Percentiles rank a stretch among this genome's conserved stretches.
Conservation (phyloP, 1,284 basidiomycete genomes). For the Ustilago cynodontis region DNA sequence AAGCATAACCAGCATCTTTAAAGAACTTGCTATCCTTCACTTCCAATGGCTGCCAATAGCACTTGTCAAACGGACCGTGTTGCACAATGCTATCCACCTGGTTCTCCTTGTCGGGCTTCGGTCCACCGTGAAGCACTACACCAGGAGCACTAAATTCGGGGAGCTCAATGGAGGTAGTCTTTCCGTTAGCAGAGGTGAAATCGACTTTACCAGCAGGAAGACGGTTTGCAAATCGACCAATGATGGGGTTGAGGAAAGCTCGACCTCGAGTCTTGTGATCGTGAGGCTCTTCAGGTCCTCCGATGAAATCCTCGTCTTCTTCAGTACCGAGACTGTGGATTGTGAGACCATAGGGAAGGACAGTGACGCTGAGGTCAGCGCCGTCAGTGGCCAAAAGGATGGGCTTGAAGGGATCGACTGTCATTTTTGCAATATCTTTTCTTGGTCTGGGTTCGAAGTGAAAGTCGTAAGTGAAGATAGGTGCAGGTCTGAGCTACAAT, state of each 20-base stretch:
- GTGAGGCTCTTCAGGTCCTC: slow-evolving; percentile 57
- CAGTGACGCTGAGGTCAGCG: slow-evolving; percentile 39
- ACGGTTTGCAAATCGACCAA: slow-evolving; percentile 66
- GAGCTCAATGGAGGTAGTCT: slow-evolving; percentile 25
- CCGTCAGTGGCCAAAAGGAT: slow-evolving; percentile 38
- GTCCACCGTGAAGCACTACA: slow-evolving; percentile 65
- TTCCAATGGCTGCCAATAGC: slow-evolving; percentile 54
- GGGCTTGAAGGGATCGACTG: slow-evolving; percentile 56
- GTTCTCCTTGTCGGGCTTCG: slow-evolving; percentile 36
- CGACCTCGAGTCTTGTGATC: slow-evolving; percentile 51
- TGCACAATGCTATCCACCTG: slow-evolving; percentile 38
- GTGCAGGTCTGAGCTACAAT: background rate
- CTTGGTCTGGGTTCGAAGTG: background rate
- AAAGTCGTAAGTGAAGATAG: background rate
- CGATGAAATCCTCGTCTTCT: slow-evolving; percentile 57
- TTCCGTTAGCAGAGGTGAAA: slow-evolving; percentile 43
- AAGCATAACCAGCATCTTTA: slow-evolving; percentile 31
- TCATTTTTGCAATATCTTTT: slow-evolving; percentile 17
- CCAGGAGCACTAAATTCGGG: slow-evolving; percentile 51
- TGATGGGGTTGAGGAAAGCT: slow-evolving; percentile 62
- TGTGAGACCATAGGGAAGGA: slow-evolving; percentile 64
- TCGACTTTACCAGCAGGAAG: slow-evolving; percentile 56
- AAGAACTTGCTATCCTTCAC: slow-evolving; percentile 41
- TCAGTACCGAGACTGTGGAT: slow-evolving; percentile 55
- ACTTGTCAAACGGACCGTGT: slow-evolving; percentile 61